Evolutionary conservation across 2,329 filamentous ascomycete genomes (phyloP), one percentile per base, ranked within the genome.

Genomic region (Paecilomyces sp.): DNA sequence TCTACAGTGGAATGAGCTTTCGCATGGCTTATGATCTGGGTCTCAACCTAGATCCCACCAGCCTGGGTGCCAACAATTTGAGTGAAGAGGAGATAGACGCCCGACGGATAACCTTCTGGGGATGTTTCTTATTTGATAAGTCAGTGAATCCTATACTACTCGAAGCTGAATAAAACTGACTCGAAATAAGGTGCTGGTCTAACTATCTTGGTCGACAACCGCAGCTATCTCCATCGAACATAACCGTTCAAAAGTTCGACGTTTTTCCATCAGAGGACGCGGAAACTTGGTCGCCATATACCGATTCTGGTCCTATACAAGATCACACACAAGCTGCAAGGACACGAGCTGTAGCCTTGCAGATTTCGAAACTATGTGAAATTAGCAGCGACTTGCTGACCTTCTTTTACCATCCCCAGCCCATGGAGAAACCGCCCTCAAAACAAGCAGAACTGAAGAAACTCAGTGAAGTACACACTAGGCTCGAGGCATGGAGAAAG

Each of bases 1-100:
- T 97, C 3, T 97, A 97, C 74, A 96, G 91, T 68, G 93, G 94
- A 56, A 97, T 99, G 90, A 94, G 90, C 68, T 97, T 99, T 72
- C 88, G 94, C 53, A 97, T 99, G 93, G 93, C 92, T 0, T 90
- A 89, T 72, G 94, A 99, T 68, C 84, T 99, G 63, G 94, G 94
- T 0, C 80, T 99, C 57, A 96, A 97, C 68, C 84, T 97, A 18
- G 90, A 96, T 69, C 85, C 89, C 1, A 84, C 85, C 18, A 85
- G 85, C 8, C 82, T 91, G 60, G 82, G 83, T 7, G 76, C 78
- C 7, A 80, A 78, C n/a, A 84, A 83, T 60, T 82, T 93, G 64
- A 86, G 87, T 62, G 91, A 96, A 60, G 84, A 89, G 54, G 93
- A 97, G 73, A 84, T 95, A 47, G 94, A 99, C 75, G 92, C 92